These are phyloP conservation scores for Lobosporangium transversale DNA, from an alignment of 192 early-diverging fungal species.

Conservation along the genomic window DNA sequence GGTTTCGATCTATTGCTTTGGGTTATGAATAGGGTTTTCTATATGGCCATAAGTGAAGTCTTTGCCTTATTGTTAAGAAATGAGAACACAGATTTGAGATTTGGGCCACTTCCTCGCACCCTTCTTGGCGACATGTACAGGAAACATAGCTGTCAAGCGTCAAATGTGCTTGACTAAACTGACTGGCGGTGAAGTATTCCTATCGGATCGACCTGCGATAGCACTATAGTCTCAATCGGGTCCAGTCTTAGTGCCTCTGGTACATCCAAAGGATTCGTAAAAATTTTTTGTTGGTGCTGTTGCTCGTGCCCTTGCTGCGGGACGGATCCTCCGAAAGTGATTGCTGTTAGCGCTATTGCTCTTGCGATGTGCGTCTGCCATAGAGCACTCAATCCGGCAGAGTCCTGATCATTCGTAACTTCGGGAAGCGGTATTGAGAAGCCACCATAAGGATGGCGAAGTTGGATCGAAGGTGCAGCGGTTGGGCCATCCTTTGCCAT, in stretches of 20 bases:
- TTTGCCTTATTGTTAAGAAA: no score
- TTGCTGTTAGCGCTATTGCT: slow-evolving; percentile 25
- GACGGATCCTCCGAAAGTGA: slow-evolving; percentile 22
- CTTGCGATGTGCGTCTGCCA: slow-evolving; percentile 34
- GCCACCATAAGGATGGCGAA: slow-evolving; percentile 33
- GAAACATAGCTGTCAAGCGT: no score
- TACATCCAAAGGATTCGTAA: slow-evolving; percentile 23
- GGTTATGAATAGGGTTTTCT: no score
- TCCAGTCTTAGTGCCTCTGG: slow-evolving; percentile 19
- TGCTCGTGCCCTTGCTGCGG: neutral
- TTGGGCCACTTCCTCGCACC: no score
- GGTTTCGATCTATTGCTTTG: no score
- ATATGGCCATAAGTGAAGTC: no score
- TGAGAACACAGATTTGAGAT: no score
- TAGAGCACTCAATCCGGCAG: slow-evolving; percentile 6
- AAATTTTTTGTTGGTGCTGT: neutral
- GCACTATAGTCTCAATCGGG: slow-evolving; percentile 14
- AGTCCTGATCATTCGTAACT: neutral
- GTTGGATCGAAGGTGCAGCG: slow-evolving; percentile 22
- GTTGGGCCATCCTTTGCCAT: slow-evolving; percentile 22
- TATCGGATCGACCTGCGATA: neutral
- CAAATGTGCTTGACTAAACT: no score
- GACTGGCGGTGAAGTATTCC: no score
- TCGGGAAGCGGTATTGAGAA: slow-evolving; percentile 34
- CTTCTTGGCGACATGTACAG: no score